Conservation (phyloP, 495 filamentous ascomycete genomes). For the Aspergillus nidulans region DNA sequence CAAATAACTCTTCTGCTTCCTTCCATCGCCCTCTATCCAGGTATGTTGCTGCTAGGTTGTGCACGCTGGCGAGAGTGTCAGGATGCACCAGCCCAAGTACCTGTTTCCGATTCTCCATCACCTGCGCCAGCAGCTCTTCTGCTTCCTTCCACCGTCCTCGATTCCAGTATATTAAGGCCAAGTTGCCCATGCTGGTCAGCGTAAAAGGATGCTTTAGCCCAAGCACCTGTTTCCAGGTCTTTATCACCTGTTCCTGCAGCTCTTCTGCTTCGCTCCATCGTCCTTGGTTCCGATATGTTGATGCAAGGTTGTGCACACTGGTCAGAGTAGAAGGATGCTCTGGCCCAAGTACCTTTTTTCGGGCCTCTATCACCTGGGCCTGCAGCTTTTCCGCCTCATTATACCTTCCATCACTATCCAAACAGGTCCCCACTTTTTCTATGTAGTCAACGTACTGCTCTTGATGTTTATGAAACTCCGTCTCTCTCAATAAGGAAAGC, state of each 20-base stretch:
- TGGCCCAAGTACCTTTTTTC: no score
- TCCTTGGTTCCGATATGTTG: no score
- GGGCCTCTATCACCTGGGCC: background rate
- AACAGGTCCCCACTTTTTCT: no score
- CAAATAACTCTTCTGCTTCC: background rate
- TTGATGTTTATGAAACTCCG: background rate
- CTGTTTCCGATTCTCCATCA: conserved; percentile 17
- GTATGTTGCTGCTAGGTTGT: background rate
- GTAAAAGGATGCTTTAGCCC: no score
- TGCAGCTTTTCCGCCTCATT: no score
- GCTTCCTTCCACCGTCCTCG: conserved; percentile 1
- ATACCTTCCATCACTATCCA: no score
- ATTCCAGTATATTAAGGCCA: background rate
- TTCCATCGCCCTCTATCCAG: background rate
- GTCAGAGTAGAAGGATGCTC: no score
- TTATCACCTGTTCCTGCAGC: no score
- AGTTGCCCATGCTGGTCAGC: background rate
- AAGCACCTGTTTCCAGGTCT: no score
- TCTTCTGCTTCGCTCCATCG: no score
- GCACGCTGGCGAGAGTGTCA: background rate
- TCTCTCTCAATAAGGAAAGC: background rate
- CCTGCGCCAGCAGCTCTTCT: conserved; percentile 25
- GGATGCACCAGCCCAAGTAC: conserved; percentile 26
- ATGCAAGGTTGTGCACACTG: no score
- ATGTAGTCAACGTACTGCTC: background rate